Conservation (phyloP, 1,284 basidiomycete species). For the Leccinum pachyderme region DNA sequence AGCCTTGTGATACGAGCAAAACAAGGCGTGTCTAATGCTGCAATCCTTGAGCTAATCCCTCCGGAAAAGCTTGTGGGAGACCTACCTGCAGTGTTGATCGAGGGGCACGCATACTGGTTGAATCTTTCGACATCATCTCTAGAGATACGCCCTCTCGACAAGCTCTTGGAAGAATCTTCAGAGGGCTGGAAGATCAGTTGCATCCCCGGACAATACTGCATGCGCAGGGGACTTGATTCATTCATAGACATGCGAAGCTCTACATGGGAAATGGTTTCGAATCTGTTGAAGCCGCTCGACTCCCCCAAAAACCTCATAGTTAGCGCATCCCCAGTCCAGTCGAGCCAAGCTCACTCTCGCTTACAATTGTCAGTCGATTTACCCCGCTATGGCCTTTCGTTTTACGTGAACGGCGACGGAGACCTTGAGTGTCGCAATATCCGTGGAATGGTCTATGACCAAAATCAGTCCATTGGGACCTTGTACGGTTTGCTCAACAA, state of each 20-base stretch:
- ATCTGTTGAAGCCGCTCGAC: slow-evolving; percentile 35
- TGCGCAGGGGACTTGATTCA: neutral
- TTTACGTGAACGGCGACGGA: slow-evolving; percentile 29
- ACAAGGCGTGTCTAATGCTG: neutral
- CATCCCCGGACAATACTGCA: neutral
- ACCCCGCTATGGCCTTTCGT: slow-evolving; percentile 41
- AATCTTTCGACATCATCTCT: slow-evolving; percentile 29
- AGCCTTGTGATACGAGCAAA: slow-evolving; percentile 35
- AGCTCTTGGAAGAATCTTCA: slow-evolving; percentile 21
- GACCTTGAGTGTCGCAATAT: slow-evolving; percentile 29
- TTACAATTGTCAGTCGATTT: slow-evolving; percentile 35
- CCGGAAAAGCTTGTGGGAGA: slow-evolving; percentile 33
- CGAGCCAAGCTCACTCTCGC: slow-evolving; percentile 12
- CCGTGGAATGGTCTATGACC: slow-evolving; percentile 1
- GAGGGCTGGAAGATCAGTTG: slow-evolving; percentile 21
- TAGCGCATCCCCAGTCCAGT: slow-evolving; percentile 2
- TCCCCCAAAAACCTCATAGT: slow-evolving; percentile 29
- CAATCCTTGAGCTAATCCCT: slow-evolving; percentile 39
- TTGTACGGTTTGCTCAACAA: neutral
- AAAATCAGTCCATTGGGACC: slow-evolving; percentile 1
- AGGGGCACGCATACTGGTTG: slow-evolving; percentile 41
- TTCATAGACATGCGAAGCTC: neutral
- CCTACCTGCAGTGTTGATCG: slow-evolving; percentile 37
- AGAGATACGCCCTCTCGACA: slow-evolving; percentile 38
- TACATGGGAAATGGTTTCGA: slow-evolving; percentile 30